Conservation (phyloP, 2,329 filamentous ascomycete genomes). For the Aspergillus novofumigatus region DNA sequence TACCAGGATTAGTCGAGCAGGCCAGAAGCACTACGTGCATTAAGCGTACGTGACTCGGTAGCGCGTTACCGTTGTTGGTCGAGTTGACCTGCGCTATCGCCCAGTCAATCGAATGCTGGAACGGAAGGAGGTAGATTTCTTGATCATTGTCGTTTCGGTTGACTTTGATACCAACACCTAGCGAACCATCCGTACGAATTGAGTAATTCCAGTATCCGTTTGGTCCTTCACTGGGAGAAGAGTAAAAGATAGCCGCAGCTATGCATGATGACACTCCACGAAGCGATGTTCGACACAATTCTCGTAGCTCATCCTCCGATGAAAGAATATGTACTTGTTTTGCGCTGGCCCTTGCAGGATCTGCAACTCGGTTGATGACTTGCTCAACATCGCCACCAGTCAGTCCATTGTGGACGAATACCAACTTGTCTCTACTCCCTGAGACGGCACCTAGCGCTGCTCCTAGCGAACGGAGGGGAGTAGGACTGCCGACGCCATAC, state of each 20-base stretch:
- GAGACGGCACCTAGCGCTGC: constrained; percentile 58
- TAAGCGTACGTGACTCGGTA: constrained; percentile 36
- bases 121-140: constrained; percentile 71
- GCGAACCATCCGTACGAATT: constrained; percentile 67
- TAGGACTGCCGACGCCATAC: constrained; percentile 66
- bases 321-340: constrained; percentile 49
- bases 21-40: not conserved
- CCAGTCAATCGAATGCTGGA: constrained; percentile 73
- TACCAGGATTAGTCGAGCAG: constrained; percentile 3
- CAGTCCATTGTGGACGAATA: constrained; percentile 73
- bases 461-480: constrained; percentile 59
- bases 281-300: constrained; percentile 60
- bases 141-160: constrained; percentile 65
- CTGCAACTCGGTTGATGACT: constrained; percentile 62
- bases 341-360: constrained; percentile 51
- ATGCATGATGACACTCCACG: constrained; percentile 68
- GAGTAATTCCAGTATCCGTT: constrained; percentile 80
- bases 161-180: constrained; percentile 63
- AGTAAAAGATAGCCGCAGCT: constrained; percentile 68
- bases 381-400: constrained; percentile 66
- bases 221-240: constrained; percentile 67
- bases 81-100: constrained; percentile 61
- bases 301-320: constrained; percentile 55
- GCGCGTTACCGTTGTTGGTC: constrained; percentile 33
- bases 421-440: constrained; percentile 63